Base-by-base conservation (phyloP, 202 grass and related monocot species). In the Setaria italica region DNA sequence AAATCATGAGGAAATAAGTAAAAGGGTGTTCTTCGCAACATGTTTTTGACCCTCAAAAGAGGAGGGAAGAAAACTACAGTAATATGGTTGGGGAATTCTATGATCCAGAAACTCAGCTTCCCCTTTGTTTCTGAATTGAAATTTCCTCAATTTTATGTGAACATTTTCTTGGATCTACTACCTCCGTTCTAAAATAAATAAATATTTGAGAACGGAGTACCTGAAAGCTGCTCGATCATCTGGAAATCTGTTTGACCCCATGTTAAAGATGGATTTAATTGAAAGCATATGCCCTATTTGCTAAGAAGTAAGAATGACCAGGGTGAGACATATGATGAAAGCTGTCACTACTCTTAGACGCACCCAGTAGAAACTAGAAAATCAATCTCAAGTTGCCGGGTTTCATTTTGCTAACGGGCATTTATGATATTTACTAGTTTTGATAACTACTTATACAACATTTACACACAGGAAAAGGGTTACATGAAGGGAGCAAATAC, bases 401-500 rank as follows among this genome's bases (percentile, higher is more conserved):
- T 13, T 51, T 51, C 49, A 16, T 4, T 6, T 53, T 53, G 11
- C 50, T 53, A 53, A 53, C 16, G 15, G 12, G 48, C 48, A 50
- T 12, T 10, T 46, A 17, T 12, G 25, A 30, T 10, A 66, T 30
- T 68, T 56, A 54, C n/a, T 60, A 33, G 11, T 43, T 68, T 54
- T 32, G 16, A 13, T 60, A 60, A 85, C 42, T 39, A 48, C 46
- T 53, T 84, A 50, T 62, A 73, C 51, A 34, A 76, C 77, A 84
- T 84, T 80, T 76, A 90, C 85, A 87, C 25, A 81, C 12, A 41
- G 17, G 59, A 54, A 30, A 65, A 74, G 34, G 43, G 9, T 33
- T 83, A 78, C 74, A 83, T 59, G 55, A 46, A 11, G 47, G 57
- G 84, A 74, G 48, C n/a, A 85, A n/a, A 77, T 77, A 70, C 70